Evolutionary conservation across 2,329 filamentous ascomycete species (phyloP).

Genomic region (Dactylellina haptotyla): DNA sequence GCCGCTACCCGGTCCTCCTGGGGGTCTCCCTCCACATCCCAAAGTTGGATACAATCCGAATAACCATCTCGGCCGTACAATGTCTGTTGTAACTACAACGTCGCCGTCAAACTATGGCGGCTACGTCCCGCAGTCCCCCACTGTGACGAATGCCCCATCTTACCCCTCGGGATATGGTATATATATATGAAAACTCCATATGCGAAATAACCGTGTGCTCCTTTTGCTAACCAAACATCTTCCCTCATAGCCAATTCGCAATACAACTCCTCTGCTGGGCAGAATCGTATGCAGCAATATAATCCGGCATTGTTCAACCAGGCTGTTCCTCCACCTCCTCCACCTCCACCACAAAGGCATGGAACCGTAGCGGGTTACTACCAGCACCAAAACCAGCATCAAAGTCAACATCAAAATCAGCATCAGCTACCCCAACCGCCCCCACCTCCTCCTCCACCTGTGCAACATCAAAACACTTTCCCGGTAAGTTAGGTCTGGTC

Average conservation of each 20-base stretch:
- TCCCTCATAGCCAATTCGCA: slow-evolving; percentile 36
- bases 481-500: slow-evolving; percentile 10
- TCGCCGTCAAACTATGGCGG: slow-evolving; percentile 35
- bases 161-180: slow-evolving; percentile 45
- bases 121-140: slow-evolving; percentile 49
- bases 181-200: not conserved
- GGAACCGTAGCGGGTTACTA: slow-evolving; percentile 41
- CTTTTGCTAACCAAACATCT: not conserved
- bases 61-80: slow-evolving; percentile 44
- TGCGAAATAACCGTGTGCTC: not conserved
- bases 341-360: slow-evolving; percentile 44
- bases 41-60: slow-evolving; percentile 49
- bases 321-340: slow-evolving; percentile 45
- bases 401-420: no score
- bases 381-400: no score
- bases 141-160: slow-evolving; percentile 37
- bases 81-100: slow-evolving; percentile 39
- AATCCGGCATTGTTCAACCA: slow-evolving; percentile 44
- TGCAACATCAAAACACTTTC: slow-evolving; percentile 43
- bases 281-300: slow-evolving; percentile 39
- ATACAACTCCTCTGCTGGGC: slow-evolving; percentile 38
- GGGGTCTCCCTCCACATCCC: slow-evolving; percentile 33
- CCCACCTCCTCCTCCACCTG: slow-evolving; percentile 43
- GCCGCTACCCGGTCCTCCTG: slow-evolving; percentile 40
- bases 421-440: slow-evolving; percentile 37